These are phyloP conservation scores for Seiridium unicorne DNA, from an alignment of 2,329 filamentous ascomycete species.

Conservation along the genomic window DNA sequence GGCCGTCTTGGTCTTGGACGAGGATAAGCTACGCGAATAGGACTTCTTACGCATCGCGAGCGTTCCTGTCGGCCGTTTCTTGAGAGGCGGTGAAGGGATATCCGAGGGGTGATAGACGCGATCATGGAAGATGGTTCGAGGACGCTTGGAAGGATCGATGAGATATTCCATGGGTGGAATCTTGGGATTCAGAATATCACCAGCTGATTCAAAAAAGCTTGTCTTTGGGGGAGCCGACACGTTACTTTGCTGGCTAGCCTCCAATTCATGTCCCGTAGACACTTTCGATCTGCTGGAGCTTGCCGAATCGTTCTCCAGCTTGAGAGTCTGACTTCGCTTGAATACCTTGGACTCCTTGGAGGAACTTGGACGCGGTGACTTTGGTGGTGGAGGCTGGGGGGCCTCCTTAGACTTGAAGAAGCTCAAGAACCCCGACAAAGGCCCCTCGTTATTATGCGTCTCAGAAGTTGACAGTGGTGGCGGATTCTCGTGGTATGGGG, in stretches of 20 bases:
- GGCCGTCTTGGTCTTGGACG: constrained; percentile 16
- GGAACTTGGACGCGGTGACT: constrained; percentile 12
- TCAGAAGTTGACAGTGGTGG: constrained; percentile 21
- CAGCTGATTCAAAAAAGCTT: constrained; percentile 91
- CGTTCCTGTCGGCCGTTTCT: constrained; percentile 44
- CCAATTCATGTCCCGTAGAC: constrained; percentile 49
- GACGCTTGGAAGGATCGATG: constrained; percentile 76
- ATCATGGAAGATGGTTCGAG: constrained; percentile 94
- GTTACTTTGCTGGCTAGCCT: constrained; percentile 37
- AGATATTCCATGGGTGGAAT: constrained; percentile 80
- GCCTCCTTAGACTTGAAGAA: constrained; percentile 66
- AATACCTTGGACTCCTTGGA: constrained; percentile 69
- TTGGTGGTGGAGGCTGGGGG: constrained; percentile 32
- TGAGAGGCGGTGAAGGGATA: constrained; percentile 77
- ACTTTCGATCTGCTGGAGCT: constrained; percentile 38
- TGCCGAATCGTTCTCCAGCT: constrained; percentile 33
- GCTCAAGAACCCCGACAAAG: constrained; percentile 65
- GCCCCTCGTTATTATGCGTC: constrained; percentile 40
- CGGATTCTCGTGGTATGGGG: constrained; percentile 26
- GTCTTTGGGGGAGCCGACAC: constrained; percentile 79
- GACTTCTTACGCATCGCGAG: constrained; percentile 31
- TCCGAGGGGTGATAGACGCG: constrained; percentile 91
- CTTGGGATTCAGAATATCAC: constrained; percentile 87
- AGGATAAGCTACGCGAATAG: constrained; percentile 18
- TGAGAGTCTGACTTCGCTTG: constrained; percentile 73